Conservation (phyloP, 2,329 filamentous ascomycete species). For the Stemphylium beticola region DNA sequence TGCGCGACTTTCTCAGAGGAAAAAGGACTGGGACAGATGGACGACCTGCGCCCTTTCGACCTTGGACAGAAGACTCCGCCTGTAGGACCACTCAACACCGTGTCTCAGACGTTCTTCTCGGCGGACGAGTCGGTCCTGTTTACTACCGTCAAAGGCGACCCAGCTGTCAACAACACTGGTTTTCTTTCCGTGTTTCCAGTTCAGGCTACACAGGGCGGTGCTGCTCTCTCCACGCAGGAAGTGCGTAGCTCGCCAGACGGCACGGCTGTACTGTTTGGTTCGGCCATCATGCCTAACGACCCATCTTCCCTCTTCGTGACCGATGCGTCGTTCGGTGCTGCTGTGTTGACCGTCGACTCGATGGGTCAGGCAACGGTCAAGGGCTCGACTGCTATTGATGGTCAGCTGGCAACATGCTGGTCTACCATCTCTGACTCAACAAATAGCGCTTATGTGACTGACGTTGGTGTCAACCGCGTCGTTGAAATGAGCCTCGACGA, state of each 20-base stretch:
- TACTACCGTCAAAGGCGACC: conserved; percentile 67
- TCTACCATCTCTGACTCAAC: conserved; percentile 57
- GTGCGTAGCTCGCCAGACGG: conserved; percentile 56
- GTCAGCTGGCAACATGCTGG: conserved; percentile 66
- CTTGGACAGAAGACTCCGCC: conserved; percentile 65
- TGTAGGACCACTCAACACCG: conserved; percentile 62
- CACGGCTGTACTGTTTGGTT: conserved; percentile 66
- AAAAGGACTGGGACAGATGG: conserved; percentile 43
- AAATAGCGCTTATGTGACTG: conserved; percentile 64
- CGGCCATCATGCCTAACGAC: conserved; percentile 54
- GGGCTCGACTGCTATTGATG: conserved; percentile 51
- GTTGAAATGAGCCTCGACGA: conserved; percentile 62
- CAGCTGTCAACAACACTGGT: conserved; percentile 60
- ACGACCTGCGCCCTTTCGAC: conserved; percentile 50
- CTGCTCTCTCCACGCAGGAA: conserved; percentile 26
- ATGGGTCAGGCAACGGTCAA: conserved; percentile 44
- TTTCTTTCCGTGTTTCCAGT: conserved; percentile 63
- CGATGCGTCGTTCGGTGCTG: conserved; percentile 65
- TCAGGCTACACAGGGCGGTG: background rate
- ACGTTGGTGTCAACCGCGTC: conserved; percentile 59
- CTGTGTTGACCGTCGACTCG: conserved; percentile 55
- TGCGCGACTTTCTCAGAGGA: conserved; percentile 41
- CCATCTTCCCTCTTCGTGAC: conserved; percentile 57
- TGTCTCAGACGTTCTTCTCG: conserved; percentile 67
- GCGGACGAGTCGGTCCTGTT: conserved; percentile 59